Evolutionary conservation across 2,329 filamentous ascomycete genomes (phyloP), one percentile per base, ranked within the genome.

Genomic region (Aureobasidium sp.): DNA sequence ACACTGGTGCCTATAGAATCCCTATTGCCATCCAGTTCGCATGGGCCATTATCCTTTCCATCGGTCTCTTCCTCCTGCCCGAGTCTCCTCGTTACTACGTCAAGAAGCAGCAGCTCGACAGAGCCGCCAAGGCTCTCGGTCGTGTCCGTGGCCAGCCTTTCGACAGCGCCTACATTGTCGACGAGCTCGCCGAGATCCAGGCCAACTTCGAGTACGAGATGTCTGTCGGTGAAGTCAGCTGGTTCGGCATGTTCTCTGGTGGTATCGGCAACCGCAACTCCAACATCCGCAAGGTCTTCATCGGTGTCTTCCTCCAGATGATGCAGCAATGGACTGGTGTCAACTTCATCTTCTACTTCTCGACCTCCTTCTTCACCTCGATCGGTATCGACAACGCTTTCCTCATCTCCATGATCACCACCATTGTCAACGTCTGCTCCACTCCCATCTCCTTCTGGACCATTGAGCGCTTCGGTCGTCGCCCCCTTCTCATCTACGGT

Each of bases 361-460:
- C 88, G 47, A 91, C 89, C 29, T 85, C 88, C 61, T 95, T 95
- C 84, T 90, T 95, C 79, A 77, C 89, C 75, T 84, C 85, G 25
- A 85, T 89, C 27, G 86, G 87, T 65, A 87, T 95, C 67, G 67
- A 74, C 59, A 86, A 95, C 78, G 80, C 85, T 31, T 96, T 96
- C 82, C 74, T 95, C 65, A 90, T 95, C 69, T 88, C 85, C 62
- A 82, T 95, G 72, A 82, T 95, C 76, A 94, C 90, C 70, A 95
- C 88, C 62, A 81, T 95, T 59, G 90, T 96, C 78, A 96, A 96
- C 75, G 89, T 95, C 64, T 81, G 75, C 75, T 92, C 88, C 45
- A 95, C 91, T 2, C 91, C 91, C 0, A 72, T 95, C 65, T 94
- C 91, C 19, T 96, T 96, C 83, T 95, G 82, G 77, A 87, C 87